Percentiles rank a stretch among this genome's conserved stretches.
phyloP scores from a whole-genome alignment of 83 land plant species.

The Isoetes engelmannii region DNA sequence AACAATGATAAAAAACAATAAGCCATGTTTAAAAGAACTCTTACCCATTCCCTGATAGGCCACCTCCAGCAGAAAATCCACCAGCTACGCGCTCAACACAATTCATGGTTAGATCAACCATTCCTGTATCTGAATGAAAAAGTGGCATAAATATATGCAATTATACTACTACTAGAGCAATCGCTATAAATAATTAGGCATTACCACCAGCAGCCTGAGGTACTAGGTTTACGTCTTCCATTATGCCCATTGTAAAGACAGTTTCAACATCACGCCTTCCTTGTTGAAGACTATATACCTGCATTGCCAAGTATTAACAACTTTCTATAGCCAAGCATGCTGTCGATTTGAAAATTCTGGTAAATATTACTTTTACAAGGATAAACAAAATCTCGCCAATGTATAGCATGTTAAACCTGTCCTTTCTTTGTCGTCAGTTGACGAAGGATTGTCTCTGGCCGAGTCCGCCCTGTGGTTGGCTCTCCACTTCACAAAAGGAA shows the following conservation, averaged over 20 bases:
- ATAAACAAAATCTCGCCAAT: too few species aligned
- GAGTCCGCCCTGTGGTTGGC: conserved; percentile 91
- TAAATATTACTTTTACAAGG: too few species aligned
- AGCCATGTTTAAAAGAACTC: conserved; percentile 10
- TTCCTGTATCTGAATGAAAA: conserved; percentile 55
- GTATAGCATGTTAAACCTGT: conserved; percentile 43
- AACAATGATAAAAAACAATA: not conserved
- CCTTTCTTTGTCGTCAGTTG: conserved; percentile 97
- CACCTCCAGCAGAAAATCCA: conserved; percentile 99
- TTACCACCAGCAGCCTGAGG: conserved; percentile 92
- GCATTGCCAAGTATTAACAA: not conserved
- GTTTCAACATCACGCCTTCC: conserved; percentile 98
- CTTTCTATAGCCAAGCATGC: not conserved
- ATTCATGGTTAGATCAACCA: conserved; percentile 92
- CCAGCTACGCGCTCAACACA: conserved; percentile 86
- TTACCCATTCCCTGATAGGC: conserved; percentile 90
- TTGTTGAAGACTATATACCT: conserved; percentile 95
- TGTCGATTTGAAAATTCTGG: too few species aligned
- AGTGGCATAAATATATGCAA: not conserved
- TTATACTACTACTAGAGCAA: not conserved
- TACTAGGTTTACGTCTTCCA: conserved; percentile 96
- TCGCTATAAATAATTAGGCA: not conserved
- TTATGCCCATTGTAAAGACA: conserved; percentile 91
- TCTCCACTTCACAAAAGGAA: conserved; percentile 56
- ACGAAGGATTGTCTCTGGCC: conserved; percentile 83